Conservation (phyloP, 129 eudicot genomes). For the Solidago caesia region DNA sequence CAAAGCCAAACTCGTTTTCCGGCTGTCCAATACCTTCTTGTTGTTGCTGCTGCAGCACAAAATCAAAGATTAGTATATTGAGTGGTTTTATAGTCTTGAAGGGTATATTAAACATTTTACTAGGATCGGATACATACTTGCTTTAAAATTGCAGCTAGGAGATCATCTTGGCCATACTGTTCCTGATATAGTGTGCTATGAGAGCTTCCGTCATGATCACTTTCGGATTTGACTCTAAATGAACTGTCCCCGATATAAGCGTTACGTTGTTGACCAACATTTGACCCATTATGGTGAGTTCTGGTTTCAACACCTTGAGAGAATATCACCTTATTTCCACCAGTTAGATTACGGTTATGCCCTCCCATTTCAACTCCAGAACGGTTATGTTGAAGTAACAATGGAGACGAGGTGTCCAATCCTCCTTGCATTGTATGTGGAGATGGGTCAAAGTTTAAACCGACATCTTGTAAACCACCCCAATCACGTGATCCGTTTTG, state of each 20-base stretch:
- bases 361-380: conserved; percentile 34
- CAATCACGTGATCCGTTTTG: conserved; percentile 62
- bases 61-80: not conserved
- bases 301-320: conserved; percentile 39
- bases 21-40: conserved; percentile 65
- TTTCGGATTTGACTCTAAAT: conserved; percentile 61
- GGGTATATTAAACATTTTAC: not conserved
- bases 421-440: conserved; percentile 46
- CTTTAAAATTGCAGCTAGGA: conserved; percentile 74
- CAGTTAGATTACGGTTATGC: conserved; percentile 31
- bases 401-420: conserved; percentile 11
- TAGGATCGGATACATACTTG: conserved; percentile 43
- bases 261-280: conserved; percentile 45
- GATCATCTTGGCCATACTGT: conserved; percentile 78
- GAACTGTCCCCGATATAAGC: conserved; percentile 36
- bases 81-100: not conserved
- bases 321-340: conserved; percentile 38
- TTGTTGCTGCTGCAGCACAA: conserved; percentile 40
- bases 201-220: conserved; percentile 41
- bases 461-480: conserved; percentile 61
- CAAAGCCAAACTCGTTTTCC: conserved; percentile 62
- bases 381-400: conserved; percentile 46
- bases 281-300: conserved; percentile 33
- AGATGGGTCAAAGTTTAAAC: conserved; percentile 41
- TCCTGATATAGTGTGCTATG: conserved; percentile 39